Percentiles rank a stretch among this genome's conserved stretches.
Evolutionary conservation across 2,329 filamentous ascomycete genomes (phyloP).

Genomic region (Zarea fungicola): DNA sequence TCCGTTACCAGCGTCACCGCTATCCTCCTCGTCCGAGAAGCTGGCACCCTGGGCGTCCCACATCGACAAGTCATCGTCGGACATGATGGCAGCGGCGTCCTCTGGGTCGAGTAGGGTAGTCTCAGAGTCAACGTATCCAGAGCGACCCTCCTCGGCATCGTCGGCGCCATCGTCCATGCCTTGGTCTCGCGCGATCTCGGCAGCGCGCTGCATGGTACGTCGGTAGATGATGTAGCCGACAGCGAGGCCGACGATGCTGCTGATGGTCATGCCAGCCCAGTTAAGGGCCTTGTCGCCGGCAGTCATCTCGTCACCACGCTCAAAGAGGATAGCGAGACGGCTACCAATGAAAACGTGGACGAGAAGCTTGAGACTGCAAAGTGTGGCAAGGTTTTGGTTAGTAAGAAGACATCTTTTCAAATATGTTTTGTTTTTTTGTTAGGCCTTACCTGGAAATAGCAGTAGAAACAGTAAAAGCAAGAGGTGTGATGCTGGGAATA

Average conservation of each 20-base stretch:
- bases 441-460: conserved; percentile 57
- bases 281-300: conserved; percentile 72
- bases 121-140: conserved; percentile 40
- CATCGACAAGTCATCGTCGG: conserved; percentile 54
- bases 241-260: conserved; percentile 62
- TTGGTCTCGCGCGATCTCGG: conserved; percentile 49
- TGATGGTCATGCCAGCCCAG: conserved; percentile 73
- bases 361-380: conserved; percentile 69
- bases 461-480: conserved; percentile 75
- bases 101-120: conserved; percentile 40
- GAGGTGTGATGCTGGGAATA: conserved; percentile 77
- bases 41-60: conserved; percentile 38
- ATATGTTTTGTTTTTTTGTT: not conserved
- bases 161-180: conserved; percentile 18
- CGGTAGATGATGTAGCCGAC: conserved; percentile 85
- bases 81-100: conserved; percentile 50
- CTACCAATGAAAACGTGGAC: conserved; percentile 90
- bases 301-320: conserved; percentile 79
- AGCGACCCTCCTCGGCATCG: conserved; percentile 28
- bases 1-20: conserved; percentile 29
- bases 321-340: conserved; percentile 75
- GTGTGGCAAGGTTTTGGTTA: not conserved
- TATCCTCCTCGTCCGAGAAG: conserved; percentile 29
- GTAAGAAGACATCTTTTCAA: not conserved
- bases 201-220: conserved; percentile 58